Evolutionary conservation across 2,329 filamentous ascomycete species (phyloP).

Genomic region (Verticillium nubilum): DNA sequence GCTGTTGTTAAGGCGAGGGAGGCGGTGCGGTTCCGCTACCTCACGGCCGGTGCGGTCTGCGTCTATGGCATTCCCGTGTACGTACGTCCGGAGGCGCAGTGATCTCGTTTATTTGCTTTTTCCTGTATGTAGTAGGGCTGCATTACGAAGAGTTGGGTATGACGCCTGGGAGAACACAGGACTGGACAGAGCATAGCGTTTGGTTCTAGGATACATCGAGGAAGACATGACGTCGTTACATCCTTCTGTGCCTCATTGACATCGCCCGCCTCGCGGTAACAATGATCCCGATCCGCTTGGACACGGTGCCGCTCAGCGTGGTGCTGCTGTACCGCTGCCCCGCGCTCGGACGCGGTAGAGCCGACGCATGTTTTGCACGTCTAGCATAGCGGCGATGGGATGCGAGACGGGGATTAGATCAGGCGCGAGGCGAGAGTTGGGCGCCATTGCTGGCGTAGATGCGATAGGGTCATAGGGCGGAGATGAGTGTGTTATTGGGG

Average conservation of each 20-base stretch:
- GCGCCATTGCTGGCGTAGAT: not conserved
- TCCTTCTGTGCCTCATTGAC: not conserved
- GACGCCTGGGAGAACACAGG: not conserved
- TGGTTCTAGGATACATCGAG: not conserved
- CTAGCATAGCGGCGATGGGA: not conserved
- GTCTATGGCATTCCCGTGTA: slow-evolving; percentile 95
- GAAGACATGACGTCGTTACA: not conserved
- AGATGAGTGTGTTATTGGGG: not conserved
- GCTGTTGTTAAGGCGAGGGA: slow-evolving; percentile 71
- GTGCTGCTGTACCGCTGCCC: not conserved
- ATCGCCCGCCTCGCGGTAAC: not conserved
- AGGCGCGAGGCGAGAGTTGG: not conserved
- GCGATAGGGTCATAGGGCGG: not conserved
- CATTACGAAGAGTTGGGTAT: not conserved
- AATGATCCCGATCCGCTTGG: not conserved
- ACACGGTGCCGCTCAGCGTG: not conserved
- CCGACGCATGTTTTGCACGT: not conserved
- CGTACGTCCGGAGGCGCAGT: slow-evolving; percentile 36
- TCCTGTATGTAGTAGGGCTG: not conserved
- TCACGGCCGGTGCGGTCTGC: slow-evolving; percentile 90
- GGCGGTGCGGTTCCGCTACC: slow-evolving; percentile 80
- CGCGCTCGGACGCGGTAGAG: not conserved
- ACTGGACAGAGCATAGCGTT: not conserved
- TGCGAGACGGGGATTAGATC: not conserved
- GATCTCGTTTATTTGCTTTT: not conserved